Evolutionary conservation across 2,329 filamentous ascomycete genomes (phyloP).

Genomic region (Pyrenochaeta sp.): DNA sequence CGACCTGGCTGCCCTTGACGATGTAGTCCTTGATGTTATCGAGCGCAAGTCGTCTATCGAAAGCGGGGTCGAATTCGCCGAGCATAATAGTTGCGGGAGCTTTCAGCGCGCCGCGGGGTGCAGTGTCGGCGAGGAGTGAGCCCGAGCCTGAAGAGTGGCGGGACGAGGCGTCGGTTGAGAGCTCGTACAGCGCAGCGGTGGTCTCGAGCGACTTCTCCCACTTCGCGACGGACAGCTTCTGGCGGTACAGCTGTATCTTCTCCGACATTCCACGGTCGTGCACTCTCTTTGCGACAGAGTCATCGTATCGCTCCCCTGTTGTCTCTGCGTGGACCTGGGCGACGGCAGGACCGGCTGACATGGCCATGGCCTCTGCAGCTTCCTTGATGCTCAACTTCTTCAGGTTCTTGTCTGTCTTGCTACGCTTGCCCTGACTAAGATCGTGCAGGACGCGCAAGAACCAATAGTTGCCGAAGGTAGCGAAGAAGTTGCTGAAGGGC

Average conservation of each 20-base stretch:
- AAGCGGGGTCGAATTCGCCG: conserved; percentile 60
- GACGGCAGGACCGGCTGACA: conserved; percentile 59
- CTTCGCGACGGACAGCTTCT: conserved; percentile 52
- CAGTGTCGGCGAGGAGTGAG: conserved; percentile 54
- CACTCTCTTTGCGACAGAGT: conserved; percentile 51
- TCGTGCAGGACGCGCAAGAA: conserved; percentile 55
- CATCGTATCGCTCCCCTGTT: conserved; percentile 43
- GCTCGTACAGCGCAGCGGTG: conserved; percentile 56
- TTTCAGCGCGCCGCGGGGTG: conserved; percentile 56
- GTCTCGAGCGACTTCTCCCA: conserved; percentile 63
- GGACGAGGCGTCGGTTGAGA: conserved; percentile 34
- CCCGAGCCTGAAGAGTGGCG: conserved; percentile 28
- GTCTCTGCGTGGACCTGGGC: conserved; percentile 49
- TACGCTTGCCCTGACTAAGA: conserved; percentile 42
- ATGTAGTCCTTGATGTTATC: conserved; percentile 63
- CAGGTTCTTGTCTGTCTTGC: conserved; percentile 13
- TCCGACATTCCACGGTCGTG: conserved; percentile 57
- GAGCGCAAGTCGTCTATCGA: conserved; percentile 58
- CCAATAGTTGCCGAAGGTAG: conserved; percentile 59
- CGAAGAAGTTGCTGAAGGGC: conserved; percentile 53
- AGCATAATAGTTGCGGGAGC: conserved; percentile 62
- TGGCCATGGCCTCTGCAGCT: conserved; percentile 59
- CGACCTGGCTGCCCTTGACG: conserved; percentile 57
- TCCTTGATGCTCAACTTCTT: conserved; percentile 20
- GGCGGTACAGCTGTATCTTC: conserved; percentile 62